phyloP scores from a whole-genome alignment of 306 rosid species.

The Elaeagnus macrophylla region DNA sequence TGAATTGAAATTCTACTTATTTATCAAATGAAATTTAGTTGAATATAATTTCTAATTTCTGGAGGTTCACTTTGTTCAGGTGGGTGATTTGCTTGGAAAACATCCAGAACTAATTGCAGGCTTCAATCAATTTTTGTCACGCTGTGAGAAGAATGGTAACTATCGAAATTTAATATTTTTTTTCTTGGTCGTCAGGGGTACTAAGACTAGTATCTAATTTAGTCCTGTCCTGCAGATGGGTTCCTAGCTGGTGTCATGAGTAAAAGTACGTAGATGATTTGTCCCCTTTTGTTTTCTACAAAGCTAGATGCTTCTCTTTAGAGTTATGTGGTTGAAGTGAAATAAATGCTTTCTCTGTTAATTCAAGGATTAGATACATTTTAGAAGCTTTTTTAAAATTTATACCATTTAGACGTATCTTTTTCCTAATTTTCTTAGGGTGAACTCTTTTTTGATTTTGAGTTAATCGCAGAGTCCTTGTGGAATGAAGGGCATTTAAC shows the following conservation, averaged over 20 bases:
- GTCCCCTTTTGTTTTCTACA: slow-evolving; percentile 19
- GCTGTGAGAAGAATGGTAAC: slow-evolving; percentile 90
- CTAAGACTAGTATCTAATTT: slow-evolving; percentile 31
- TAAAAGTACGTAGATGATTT: slow-evolving; percentile 61
- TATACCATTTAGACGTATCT: neutral
- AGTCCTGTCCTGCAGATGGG: slow-evolving; percentile 65
- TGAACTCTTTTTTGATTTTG: slow-evolving; percentile 8
- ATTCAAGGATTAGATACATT: slow-evolving; percentile 1
- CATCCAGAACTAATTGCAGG: slow-evolving; percentile 83
- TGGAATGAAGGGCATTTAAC: slow-evolving; percentile 70
- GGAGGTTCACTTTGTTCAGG: slow-evolving; percentile 34
- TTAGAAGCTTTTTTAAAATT: slow-evolving; percentile 4
- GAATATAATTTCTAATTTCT: slow-evolving; percentile 19
- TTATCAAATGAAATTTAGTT: neutral
- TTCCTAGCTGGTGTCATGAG: slow-evolving; percentile 95
- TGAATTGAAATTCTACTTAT: no score
- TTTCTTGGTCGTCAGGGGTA: slow-evolving; percentile 17
- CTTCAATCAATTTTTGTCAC: slow-evolving; percentile 74
- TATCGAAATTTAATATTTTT: slow-evolving; percentile 21
- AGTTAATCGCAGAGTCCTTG: slow-evolving; percentile 53
- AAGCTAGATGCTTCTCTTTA: slow-evolving; percentile 16
- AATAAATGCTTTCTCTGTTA: slow-evolving; percentile 3
- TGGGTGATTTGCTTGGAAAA: slow-evolving; percentile 77
- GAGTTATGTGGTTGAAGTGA: slow-evolving; percentile 10
- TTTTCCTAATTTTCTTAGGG: neutral